Conservation (phyloP, 345 rosid species). For the Excoecaria agallocha region DNA sequence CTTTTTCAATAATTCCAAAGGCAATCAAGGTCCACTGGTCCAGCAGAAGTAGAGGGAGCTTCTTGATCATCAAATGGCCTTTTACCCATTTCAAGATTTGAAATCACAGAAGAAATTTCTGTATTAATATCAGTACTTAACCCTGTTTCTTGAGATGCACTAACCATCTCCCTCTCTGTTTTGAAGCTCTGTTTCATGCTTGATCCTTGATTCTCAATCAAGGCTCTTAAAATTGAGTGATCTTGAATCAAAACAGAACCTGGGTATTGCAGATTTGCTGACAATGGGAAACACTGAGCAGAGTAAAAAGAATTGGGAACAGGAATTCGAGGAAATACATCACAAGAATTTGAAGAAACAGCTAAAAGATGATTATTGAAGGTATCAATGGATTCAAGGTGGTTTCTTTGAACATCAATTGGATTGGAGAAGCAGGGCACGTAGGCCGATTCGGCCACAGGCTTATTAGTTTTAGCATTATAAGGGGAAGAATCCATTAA, state of each 20-base stretch:
- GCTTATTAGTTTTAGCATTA: constrained; percentile 28
- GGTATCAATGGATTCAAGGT: constrained; percentile 31
- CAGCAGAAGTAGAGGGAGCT: constrained; percentile 48
- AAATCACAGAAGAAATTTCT: constrained; percentile 52
- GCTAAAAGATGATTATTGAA: constrained; percentile 37
- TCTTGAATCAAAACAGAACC: constrained; percentile 46
- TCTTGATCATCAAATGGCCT: constrained; percentile 44
- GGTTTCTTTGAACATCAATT: constrained; percentile 33
- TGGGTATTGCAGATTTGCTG: constrained; percentile 31
- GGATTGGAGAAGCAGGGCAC: constrained; percentile 86
- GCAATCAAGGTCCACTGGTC: constrained; percentile 46
- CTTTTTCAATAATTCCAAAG: constrained; percentile 60
- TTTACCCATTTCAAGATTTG: constrained; percentile 48
- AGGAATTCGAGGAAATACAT: constrained; percentile 33
- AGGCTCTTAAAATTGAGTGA: constrained; percentile 43
- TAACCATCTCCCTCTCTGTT: constrained; percentile 38
- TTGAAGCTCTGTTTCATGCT: constrained; percentile 34
- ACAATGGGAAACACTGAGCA: constrained; percentile 27
- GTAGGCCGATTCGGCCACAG: constrained; percentile 38
- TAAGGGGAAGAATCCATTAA: constrained; percentile 54
- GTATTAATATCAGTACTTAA: constrained; percentile 46
- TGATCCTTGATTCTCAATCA: constrained; percentile 44
- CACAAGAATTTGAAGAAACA: constrained; percentile 18
- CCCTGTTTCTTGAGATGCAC: constrained; percentile 58
- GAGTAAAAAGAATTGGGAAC: constrained; percentile 35